Conservation (phyloP, 169 alveolate species). For the Cryptosporidium felis region DNA sequence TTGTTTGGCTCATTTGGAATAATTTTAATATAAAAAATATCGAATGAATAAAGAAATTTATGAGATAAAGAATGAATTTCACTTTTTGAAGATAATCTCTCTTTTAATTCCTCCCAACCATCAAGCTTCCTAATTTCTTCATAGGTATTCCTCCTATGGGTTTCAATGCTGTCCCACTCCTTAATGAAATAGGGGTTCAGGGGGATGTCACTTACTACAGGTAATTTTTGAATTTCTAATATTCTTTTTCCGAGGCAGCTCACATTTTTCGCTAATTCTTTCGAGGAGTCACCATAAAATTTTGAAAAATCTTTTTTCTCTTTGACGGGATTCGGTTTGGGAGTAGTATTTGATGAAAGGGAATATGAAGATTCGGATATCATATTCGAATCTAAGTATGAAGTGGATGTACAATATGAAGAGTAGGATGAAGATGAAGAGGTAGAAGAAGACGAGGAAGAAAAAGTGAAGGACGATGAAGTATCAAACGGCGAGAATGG, state of each 20-base stretch:
- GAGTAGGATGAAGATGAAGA: neutral
- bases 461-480: constrained; percentile 14
- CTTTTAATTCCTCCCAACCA: constrained; percentile 13
- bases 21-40: neutral
- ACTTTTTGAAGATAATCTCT: neutral
- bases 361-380: too few relatives aligned
- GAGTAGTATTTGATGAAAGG: too few relatives aligned
- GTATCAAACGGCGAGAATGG: too few relatives aligned
- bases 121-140: constrained; percentile 7
- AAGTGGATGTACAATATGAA: too few relatives aligned
- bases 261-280: too few relatives aligned
- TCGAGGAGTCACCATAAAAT: too few relatives aligned
- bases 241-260: neutral
- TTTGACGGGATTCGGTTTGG: too few relatives aligned
- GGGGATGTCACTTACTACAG: constrained; percentile 26
- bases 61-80: neutral
- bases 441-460: constrained; percentile 10
- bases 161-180: neutral
- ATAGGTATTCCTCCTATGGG: neutral
- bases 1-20: neutral
- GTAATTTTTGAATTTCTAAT: constrained; percentile 12
- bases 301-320: too few relatives aligned
- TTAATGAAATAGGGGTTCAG: neutral
- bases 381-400: too few relatives aligned
- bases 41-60: constrained; percentile 7